Conservation (phyloP, 2,329 filamentous ascomycete genomes). For the Fusarium sp. region DNA sequence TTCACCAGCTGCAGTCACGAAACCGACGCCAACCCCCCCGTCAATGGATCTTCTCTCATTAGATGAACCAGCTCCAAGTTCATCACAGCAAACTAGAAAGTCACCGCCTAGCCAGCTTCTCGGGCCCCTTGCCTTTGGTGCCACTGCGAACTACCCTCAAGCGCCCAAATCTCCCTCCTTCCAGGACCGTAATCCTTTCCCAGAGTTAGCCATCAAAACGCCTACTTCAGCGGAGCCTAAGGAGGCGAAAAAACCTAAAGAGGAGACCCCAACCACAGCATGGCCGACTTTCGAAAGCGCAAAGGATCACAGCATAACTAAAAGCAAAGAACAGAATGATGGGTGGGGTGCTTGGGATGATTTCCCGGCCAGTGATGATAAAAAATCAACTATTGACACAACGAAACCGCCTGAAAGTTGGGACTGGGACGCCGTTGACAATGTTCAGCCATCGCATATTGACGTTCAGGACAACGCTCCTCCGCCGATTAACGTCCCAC, state of each 20-base stretch:
- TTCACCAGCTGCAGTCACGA: constrained; percentile 35
- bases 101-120: constrained; percentile 53
- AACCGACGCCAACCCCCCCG: constrained; percentile 41
- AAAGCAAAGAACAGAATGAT: constrained; percentile 54
- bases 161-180: constrained; percentile 68
- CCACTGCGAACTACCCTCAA: constrained; percentile 58
- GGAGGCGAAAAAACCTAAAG: constrained; percentile 54
- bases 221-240: constrained; percentile 54
- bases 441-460: constrained; percentile 45
- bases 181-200: constrained; percentile 68
- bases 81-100: constrained; percentile 37
- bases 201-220: constrained; percentile 63
- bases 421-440: constrained; percentile 66
- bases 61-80: constrained; percentile 51
- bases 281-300: constrained; percentile 60
- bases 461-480: constrained; percentile 53
- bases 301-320: constrained; percentile 20
- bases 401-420: constrained; percentile 55
- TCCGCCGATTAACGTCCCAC: constrained; percentile 89
- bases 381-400: constrained; percentile 33
- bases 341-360: constrained; percentile 69
- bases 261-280: constrained; percentile 60
- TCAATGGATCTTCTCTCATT: constrained; percentile 60
- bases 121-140: constrained; percentile 49
- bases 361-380: constrained; percentile 49